Evolutionary conservation across 345 rosid genomes (phyloP).

Genomic region (Citrus hindsii): DNA sequence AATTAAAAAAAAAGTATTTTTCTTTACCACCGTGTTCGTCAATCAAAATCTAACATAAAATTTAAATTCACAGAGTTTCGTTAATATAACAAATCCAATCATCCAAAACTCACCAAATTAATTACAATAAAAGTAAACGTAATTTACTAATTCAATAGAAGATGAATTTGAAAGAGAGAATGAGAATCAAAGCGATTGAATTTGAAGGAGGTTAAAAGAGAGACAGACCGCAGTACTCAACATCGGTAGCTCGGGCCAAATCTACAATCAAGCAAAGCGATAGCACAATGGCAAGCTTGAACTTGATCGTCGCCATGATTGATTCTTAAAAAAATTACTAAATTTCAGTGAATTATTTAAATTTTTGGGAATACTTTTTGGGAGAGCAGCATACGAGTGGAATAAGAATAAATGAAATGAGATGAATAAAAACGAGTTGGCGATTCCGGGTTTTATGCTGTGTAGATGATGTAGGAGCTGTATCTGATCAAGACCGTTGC

Average conservation of each 20-base stretch:
- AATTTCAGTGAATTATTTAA: no score
- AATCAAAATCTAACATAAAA: not conserved
- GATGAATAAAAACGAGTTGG: no score
- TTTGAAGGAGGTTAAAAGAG: not conserved
- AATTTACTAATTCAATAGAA: not conserved
- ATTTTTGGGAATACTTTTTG: not conserved
- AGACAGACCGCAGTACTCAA: constrained; percentile 61
- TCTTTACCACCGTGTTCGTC: not conserved
- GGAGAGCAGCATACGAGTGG: no score
- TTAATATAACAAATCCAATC: not conserved
- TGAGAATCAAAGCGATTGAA: not conserved
- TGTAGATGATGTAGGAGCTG: not conserved
- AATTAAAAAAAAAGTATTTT: not conserved
- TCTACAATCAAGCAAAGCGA: constrained; percentile 36
- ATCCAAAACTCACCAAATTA: not conserved
- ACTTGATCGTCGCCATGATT: constrained; percentile 22
- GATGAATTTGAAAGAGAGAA: not conserved
- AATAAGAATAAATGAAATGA: no score
- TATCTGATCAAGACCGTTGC: not conserved
- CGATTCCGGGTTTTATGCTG: no score
- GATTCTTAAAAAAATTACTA: not conserved
- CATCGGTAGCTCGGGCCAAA: constrained; percentile 43
- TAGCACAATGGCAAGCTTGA: constrained; percentile 20
- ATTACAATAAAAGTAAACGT: not conserved
- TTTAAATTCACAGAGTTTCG: not conserved